A percentile compares a stretch with the other conserved stretches of the same genome.
These are phyloP conservation scores for Ensete glaucum DNA, from an alignment of 176 grass and related monocot genomes.

Conservation along the genomic window DNA sequence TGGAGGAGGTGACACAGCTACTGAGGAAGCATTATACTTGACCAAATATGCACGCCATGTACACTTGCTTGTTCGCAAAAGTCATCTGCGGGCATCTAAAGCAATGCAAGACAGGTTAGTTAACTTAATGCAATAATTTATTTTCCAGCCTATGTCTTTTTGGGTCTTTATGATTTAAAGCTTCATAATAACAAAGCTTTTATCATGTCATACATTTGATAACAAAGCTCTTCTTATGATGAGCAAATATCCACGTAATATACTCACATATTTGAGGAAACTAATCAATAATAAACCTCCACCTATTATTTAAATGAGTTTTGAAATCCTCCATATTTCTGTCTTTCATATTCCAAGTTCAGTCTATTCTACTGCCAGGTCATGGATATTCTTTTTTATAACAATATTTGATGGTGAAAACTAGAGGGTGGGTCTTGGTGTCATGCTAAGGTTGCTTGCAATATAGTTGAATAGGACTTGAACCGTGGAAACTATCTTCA, in stretches of 20 bases:
- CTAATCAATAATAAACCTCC: no score
- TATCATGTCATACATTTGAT: no score
- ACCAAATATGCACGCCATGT: constrained; percentile 96
- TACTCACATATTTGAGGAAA: neutral
- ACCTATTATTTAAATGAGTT: no score
- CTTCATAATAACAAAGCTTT: neutral
- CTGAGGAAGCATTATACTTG: constrained; percentile 90
- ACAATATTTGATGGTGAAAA: no score
- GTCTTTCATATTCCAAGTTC: no score
- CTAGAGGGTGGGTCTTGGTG: no score
- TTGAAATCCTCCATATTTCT: no score
- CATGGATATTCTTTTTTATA: no score
- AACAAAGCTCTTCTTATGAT: neutral
- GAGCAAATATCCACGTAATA: neutral
- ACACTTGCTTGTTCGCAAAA: constrained; percentile 79
- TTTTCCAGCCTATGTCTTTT: neutral
- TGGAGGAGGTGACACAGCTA: constrained; percentile 90
- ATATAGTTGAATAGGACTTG: no score
- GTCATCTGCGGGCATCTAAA: constrained; percentile 73
- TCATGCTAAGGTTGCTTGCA: no score
- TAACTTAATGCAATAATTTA: constrained; percentile 3
- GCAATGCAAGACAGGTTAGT: constrained; percentile 98
- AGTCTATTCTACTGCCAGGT: no score
- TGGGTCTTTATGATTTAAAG: neutral
- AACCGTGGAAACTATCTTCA: no score